Evolutionary conservation across 75 land plant species (phyloP), one percentile per base, ranked within the genome.

Genomic region (Cunninghamia lanceolata): DNA sequence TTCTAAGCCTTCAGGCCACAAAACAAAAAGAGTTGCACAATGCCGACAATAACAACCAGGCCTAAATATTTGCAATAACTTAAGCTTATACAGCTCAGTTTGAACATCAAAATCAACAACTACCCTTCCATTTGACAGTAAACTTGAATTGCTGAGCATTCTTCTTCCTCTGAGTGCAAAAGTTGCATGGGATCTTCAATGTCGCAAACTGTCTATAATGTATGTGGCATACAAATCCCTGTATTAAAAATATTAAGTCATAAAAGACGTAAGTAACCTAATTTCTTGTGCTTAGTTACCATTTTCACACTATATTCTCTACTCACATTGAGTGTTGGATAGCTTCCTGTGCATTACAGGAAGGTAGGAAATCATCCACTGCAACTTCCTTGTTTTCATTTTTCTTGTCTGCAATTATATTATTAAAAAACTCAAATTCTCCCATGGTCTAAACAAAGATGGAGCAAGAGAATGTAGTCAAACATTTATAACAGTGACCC

Each of bases 341-440:
- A 19, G 97, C 96, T 47, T 92, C 88, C 59, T 83, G 78, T 43
- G 97, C 96, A 83, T 85, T 77, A 36, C 84, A 82, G 9, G 94
- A 81, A 6, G 94, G 92, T 66, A 93, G 90, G 53, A 93, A 92
- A 2, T 94, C 93, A 89, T 94, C 84, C n/a, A 95, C 94, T 14
- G 89, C 96, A 75, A 95, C 97, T 77, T 91, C 92, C 80, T 94
- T 95, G 90, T 95, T 94, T 90, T 95, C 97, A 74, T 95, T 95
- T 87, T 95, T 95, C 94, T 95, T 95, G 88, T 95, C 97, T 95
- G 90, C 25, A 11, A 25, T 34, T 34, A 39, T 40, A 53, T 9
- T 45, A 53, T 46, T 46, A 70, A 56, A 63, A 19, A 34, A 19
- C 40, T 25, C 17, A 63, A 56, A 25, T 39, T n/a, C 35, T 17